These are phyloP conservation scores for Polyplosphaeria fusca DNA, from an alignment of 495 filamentous ascomycete species.

Conservation along the genomic window DNA sequence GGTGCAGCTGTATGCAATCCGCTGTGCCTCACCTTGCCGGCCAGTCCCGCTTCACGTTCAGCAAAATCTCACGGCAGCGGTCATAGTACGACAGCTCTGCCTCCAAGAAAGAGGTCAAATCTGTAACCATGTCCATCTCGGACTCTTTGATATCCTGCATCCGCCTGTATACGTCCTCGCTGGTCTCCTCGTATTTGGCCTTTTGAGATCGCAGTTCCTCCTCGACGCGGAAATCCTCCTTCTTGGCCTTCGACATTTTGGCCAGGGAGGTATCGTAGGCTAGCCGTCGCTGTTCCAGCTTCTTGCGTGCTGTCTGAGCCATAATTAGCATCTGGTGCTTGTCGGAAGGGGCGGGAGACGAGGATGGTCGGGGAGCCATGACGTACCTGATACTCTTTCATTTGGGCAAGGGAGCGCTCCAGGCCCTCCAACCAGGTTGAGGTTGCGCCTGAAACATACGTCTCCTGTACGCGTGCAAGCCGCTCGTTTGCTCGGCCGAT, in stretches of 20 bases:
- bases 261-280: constrained; percentile 86
- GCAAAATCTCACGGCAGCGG: constrained; percentile 72
- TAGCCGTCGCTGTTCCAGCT: constrained; percentile 85
- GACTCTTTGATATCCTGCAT: constrained; percentile 97
- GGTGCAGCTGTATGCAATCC: background rate
- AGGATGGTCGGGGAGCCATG: background rate
- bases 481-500: constrained; percentile 70
- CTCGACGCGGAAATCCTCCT: constrained; percentile 87
- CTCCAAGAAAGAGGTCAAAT: constrained; percentile 79
- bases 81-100: constrained; percentile 91
- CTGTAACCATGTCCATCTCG: constrained; percentile 77
- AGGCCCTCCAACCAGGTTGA: constrained; percentile 87
- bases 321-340: constrained; percentile 4
- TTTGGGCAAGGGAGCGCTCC: constrained; percentile 84
- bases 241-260: constrained; percentile 93
- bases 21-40: constrained; percentile 52
- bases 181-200: constrained; percentile 94
- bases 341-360: background rate
- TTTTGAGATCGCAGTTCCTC: constrained; percentile 90
- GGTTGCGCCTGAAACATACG: constrained; percentile 75
- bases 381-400: constrained; percentile 93
- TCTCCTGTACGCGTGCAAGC: constrained; percentile 81
- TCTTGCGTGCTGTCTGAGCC: constrained; percentile 75
- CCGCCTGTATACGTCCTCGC: constrained; percentile 83
- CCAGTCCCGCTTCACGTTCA: constrained; percentile 67